Conservation (phyloP, 352 stramenopile species). For the Hyaloperonospora arabidopsidis region DNA sequence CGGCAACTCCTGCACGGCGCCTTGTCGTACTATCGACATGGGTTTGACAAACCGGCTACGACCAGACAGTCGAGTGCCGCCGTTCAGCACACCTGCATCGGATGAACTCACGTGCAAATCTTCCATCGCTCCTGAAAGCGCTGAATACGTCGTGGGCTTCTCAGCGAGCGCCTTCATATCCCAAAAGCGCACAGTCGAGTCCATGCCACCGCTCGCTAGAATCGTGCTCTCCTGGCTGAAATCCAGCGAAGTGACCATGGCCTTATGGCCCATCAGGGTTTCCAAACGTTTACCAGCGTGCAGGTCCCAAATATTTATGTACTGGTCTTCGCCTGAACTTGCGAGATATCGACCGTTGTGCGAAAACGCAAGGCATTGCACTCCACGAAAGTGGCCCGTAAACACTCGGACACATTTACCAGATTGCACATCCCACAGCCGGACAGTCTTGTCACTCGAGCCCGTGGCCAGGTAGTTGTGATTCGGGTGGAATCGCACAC, state of each 20-base stretch:
- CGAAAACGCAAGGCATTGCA: conserved; percentile 86
- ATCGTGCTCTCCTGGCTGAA: conserved; percentile 78
- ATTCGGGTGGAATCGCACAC: conserved; percentile 92
- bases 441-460: conserved; percentile 90
- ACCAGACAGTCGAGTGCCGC: conserved; percentile 12
- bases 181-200: conserved; percentile 76
- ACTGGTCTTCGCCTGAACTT: conserved; percentile 78
- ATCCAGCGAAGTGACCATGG: conserved; percentile 60
- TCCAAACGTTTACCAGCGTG: conserved; percentile 81
- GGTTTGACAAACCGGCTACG: conserved; percentile 40
- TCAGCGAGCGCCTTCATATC: conserved; percentile 75
- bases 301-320: conserved; percentile 93
- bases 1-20: conserved; percentile 44
- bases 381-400: conserved; percentile 83
- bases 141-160: conserved; percentile 31
- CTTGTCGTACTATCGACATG: conserved; percentile 50
- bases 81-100: conserved; percentile 7
- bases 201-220: conserved; percentile 64
- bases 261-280: conserved; percentile 73
- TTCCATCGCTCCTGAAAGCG: conserved; percentile 26
- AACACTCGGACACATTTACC: conserved; percentile 90
- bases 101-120: conserved; percentile 29
- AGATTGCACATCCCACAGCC: conserved; percentile 92
- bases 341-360: conserved; percentile 86
- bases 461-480: conserved; percentile 93